Conservation (phyloP, 192 early-diverging fungal species). For the Entomortierella parvispora region DNA sequence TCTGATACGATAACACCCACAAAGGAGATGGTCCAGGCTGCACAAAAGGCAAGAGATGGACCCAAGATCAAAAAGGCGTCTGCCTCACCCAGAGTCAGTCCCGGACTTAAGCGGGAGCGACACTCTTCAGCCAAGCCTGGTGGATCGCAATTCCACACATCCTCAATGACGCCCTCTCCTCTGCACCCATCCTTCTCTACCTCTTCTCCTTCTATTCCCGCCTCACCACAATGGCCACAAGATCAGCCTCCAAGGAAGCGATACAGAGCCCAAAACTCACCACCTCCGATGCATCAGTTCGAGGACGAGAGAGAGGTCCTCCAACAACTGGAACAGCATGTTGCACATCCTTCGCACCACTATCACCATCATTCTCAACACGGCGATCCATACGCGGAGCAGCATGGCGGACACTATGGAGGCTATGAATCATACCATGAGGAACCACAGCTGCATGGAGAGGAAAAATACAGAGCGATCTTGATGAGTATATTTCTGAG, state of each 20-base stretch:
- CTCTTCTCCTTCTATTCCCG: constrained; percentile 38
- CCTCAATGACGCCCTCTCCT: constrained; percentile 41
- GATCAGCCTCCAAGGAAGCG: constrained; percentile 40
- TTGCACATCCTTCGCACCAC: not conserved
- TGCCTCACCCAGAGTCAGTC: constrained; percentile 21
- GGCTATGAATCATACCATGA: constrained; percentile 6
- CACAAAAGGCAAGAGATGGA: constrained; percentile 18
- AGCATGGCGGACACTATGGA: constrained; percentile 3
- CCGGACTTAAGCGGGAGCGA: constrained; percentile 12
- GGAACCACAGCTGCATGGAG: constrained; percentile 27
- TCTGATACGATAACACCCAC: constrained; percentile 47
- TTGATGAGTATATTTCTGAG: constrained; percentile 89
- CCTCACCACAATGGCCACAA: constrained; percentile 37
- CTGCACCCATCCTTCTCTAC: constrained; percentile 42
- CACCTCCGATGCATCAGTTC: constrained; percentile 31
- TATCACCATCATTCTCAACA: constrained; percentile 13
- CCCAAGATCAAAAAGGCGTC: constrained; percentile 15
- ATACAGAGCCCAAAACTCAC: constrained; percentile 34
- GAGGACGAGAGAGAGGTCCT: constrained; percentile 23
- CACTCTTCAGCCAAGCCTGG: constrained; percentile 23
- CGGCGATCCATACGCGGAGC: constrained; percentile 16
- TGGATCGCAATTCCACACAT: constrained; percentile 10
- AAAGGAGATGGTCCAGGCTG: constrained; percentile 56
- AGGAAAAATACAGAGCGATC: constrained; percentile 75
- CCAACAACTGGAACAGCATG: constrained; percentile 9